Evolutionary conservation across 2,329 filamentous ascomycete species (phyloP), one percentile per base, ranked within the genome.

Genomic region (Trichoderma atroviride): DNA sequence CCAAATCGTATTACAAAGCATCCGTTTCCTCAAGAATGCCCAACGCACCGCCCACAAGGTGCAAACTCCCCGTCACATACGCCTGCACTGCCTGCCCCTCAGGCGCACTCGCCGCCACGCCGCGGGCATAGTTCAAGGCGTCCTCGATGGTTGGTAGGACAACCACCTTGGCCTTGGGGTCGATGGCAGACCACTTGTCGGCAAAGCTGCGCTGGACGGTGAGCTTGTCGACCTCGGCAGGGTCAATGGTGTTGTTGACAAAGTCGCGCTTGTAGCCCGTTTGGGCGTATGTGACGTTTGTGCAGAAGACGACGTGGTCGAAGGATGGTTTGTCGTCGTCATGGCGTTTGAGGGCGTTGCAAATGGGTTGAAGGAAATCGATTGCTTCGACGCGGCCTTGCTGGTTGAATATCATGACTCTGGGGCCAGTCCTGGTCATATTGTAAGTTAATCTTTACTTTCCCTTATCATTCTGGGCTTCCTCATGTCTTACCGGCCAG

Each of bases 341-440:
- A 31, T 52, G 74, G 69, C 76, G 78, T 50, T 76, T 73, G 27
- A 78, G 76, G 4, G 81, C 78, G 2, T 76, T 75, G 70, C 83
- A 74, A 27, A 89, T 79, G 3, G 81, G 81, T 24, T 81, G 79
- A 14, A 90, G 81, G 61, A 90, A 87, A 66, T 84, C 80, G 31
- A 87, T 78, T 43, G 85, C 82, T 75, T 86, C 85, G 33, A 80
- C 77, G 66, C 86, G 85, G 56, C 86, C 87, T 76, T 90, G 88
- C 79, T 98, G 96, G 79, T 97, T 98, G 85, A 98, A 99, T 67
- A 98, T 90, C 60, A 99, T 83, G 52, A 85, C 79, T 58, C 83
- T 83, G 1, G 80, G 80, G 0, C 81, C 83, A 4, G 74, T 52
- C 29, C 80, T 81, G 31, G 14, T 1, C 13, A 47, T 6, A 7